Evolutionary conservation across 768 basidiomycete species (phyloP), one percentile per base, ranked within the genome.

Genomic region (Coprinopsis marcescibilis): DNA sequence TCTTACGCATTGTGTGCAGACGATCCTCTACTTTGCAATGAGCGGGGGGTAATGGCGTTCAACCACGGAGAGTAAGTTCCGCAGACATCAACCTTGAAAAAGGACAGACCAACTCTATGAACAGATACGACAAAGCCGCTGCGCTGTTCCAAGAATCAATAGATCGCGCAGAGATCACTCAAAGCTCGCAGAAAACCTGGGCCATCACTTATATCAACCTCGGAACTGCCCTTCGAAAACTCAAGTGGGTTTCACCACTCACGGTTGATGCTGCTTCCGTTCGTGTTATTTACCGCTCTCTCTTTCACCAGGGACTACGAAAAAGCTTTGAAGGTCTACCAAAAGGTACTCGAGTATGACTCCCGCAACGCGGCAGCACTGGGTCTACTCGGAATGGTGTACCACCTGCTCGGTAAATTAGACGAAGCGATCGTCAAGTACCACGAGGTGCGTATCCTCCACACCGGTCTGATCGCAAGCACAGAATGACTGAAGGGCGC

Each of bases 41-140:
- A 99, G 66, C 71, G 88, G 19, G 96, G 93, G 2, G 92, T 97
- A 0, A 86, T 96, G 76, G 85, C 86, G 2, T 96, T 83, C 64
- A 88, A 89, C 57, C 86, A 82, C 49, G 83, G 82, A 65, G 70
- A 88, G 90, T 94, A 57, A 61, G 83, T n/a, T n/a, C n/a, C n/a
- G n/a, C n/a, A n/a, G n/a, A n/a, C n/a, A n/a, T n/a, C n/a, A n/a
- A n/a, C n/a, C n/a, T n/a, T n/a, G n/a, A n/a, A n/a, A n/a, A n/a
- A n/a, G n/a, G n/a, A n/a, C n/a, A n/a, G n/a, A n/a, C n/a, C n/a
- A n/a, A n/a, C n/a, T n/a, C n/a, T n/a, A n/a, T n/a, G n/a, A n/a
- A n/a, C 58, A 97, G 94, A 44, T 92, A 81, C 62, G 73, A 79
- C 24, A 65, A 67, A 20, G 94, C 96, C 1, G 79, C 78, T 1